phyloP scores from a whole-genome alignment of 306 rosid genomes.

The Rosa chinensis region DNA sequence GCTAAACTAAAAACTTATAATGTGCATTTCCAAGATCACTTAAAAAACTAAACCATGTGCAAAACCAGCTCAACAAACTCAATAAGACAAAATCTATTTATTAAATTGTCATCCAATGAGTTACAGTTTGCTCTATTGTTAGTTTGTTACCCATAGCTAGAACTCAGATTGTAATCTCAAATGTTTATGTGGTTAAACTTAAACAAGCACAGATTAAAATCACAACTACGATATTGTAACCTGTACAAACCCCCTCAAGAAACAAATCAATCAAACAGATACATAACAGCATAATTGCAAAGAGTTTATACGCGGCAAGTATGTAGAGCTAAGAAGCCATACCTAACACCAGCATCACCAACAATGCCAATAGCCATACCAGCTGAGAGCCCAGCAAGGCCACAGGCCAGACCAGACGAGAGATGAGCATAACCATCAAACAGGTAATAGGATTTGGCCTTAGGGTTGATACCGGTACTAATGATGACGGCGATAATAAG shows the following conservation, averaged over 20 bases:
- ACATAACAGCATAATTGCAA: neutral
- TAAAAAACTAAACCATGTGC: neutral
- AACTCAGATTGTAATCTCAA: neutral
- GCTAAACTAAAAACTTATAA: neutral
- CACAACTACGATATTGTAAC: too few species aligned
- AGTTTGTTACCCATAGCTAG: too few species aligned
- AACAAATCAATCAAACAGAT: neutral
- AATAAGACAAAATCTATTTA: neutral
- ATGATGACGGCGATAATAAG: constrained; percentile 56
- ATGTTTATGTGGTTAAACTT: neutral
- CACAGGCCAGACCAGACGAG: constrained; percentile 61
- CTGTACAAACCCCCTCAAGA: neutral
- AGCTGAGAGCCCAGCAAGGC: constrained; percentile 63
- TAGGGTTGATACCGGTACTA: constrained; percentile 61
- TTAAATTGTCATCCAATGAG: neutral
- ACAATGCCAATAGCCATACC: constrained; percentile 70
- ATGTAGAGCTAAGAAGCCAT: neutral
- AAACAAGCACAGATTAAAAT: neutral
- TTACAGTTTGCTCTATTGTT: too few species aligned
- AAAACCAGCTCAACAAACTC: neutral
- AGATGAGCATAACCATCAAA: constrained; percentile 65
- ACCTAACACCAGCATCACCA: constrained; percentile 68
- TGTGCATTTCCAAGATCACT: neutral
- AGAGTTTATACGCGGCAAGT: neutral
- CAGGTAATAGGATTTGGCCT: constrained; percentile 61